These are phyloP conservation scores for Fusarium sp. DNA, from an alignment of 2,329 filamentous ascomycete species.

Conservation along the genomic window DNA sequence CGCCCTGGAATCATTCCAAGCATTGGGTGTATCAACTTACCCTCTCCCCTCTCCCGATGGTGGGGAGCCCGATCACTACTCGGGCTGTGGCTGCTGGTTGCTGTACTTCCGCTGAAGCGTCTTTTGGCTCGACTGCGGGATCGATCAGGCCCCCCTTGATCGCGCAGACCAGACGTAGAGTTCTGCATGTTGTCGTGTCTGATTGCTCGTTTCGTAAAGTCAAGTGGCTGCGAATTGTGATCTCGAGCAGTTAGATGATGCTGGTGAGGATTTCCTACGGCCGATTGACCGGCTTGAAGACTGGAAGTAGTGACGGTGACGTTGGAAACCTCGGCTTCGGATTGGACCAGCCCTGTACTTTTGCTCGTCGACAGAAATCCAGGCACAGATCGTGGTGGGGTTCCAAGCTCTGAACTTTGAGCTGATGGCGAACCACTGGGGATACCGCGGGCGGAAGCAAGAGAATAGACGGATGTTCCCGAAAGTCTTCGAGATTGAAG, in stretches of 20 bases:
- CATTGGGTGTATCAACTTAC: constrained; percentile 46
- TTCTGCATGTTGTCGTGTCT: constrained; percentile 51
- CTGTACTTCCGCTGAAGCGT: constrained; percentile 83
- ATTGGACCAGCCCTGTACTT: constrained; percentile 55
- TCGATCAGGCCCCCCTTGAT: constrained; percentile 59
- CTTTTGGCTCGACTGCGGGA: constrained; percentile 78
- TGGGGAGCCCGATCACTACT: constrained; percentile 73
- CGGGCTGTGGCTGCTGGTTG: constrained; percentile 83
- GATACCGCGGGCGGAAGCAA: constrained; percentile 69
- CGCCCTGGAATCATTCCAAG: background rate
- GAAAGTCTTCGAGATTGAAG: constrained; percentile 73
- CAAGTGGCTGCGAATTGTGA: constrained; percentile 53
- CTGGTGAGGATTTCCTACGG: constrained; percentile 48
- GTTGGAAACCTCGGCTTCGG: constrained; percentile 63
- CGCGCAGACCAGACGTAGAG: constrained; percentile 51
- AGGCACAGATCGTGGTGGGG: constrained; percentile 56
- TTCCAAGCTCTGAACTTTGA: constrained; percentile 63
- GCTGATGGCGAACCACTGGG: constrained; percentile 62
- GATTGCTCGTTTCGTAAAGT: constrained; percentile 59
- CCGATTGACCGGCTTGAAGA: constrained; percentile 55
- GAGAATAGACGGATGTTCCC: constrained; percentile 77
- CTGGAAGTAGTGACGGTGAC: constrained; percentile 65
- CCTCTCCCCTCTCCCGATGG: constrained; percentile 68
- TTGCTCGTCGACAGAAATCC: constrained; percentile 61
- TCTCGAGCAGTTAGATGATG: constrained; percentile 62